Evolutionary conservation across 2,329 filamentous ascomycete genomes (phyloP), one percentile per base, ranked within the genome.

Genomic region (Pestalotiopsis sp.): DNA sequence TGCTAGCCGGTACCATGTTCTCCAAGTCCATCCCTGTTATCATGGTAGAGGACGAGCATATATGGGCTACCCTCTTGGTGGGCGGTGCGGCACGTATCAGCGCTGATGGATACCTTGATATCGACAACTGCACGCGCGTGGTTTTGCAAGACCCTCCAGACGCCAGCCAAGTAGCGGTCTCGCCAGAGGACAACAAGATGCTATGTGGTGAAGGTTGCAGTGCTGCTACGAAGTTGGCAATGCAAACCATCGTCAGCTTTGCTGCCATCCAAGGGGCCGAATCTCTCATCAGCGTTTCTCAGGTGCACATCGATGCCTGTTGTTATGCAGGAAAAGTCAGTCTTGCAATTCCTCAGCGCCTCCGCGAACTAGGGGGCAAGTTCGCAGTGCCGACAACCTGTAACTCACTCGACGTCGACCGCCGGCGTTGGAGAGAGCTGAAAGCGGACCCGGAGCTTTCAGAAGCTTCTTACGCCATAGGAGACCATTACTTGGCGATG

Each of bases 301-400:
- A 59, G 17, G 57, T 59, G 6, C 57, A 59, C 14, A 59, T 59
- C 9, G 57, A 59, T 59, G 57, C 57, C 31, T 59, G 57, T n/a
- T 27, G 23, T 13, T 59, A 59, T 59, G 57, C 31, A 9, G 57
- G 57, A 11, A 36, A 59, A 59, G 14, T 25, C 7, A 59, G 57
- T 59, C 57, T 59, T 36, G 14, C 57, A 13, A 59, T 59, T 59
- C 57, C 57, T 36, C 23, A 27, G 31, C 57, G 57, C 20, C 57
- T 59, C 13, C 57, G 11, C n/a, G 23, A 25, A 17, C 57, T 59
- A 6, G 57, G 57, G 13, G 57, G 23, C 11, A 25, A 59, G 2
- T 59, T 59, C 17, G 57, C 31, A 13, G 57, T 59, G 5, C 57
- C 57, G 17, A 59, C 57, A 4, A 59, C 57, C 3, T 59, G 57